Base-by-base conservation (phyloP, 2,329 filamentous ascomycete species). In the Fusarium caatingaense region DNA sequence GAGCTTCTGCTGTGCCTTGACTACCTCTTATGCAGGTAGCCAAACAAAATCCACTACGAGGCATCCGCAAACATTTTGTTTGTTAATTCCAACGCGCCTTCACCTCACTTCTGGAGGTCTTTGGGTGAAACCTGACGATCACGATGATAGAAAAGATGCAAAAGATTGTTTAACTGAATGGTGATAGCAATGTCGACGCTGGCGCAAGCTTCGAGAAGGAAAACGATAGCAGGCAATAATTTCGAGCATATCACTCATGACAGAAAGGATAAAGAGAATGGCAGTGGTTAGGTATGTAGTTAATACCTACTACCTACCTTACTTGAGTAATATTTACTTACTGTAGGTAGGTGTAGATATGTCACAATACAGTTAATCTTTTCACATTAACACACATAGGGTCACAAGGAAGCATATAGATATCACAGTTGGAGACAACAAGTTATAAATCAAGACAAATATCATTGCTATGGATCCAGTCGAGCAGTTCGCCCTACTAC, bases 391-490 rank as follows among this genome's bases (percentile, higher is more conserved):
- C 48, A 21, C 23, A 27, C 6, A 7, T 11, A 25, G 9, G 1
- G n/a, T 10, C 9, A 15, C 10, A 42, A 13, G 27, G 3, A 10
- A 34, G 11, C 18, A 21, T 13, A 5, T 9, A 16, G 4, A 54
- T 21, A n/a, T 53, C 46, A 50, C 40, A 46, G 4, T 13, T 12
- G 13, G 23, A 15, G 8, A 46, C 40, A 55, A 5, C 8, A 32
- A 11, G 1, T 50, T 32, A 45, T 55, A 65, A 59, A 64, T 55
- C 54, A 69, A 73, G 60, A 62, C 60, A 72, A 71, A 62, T 69
- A 64, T 55, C 66, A 64, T 75, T 54, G 64, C 65, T 75, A 63
- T 68, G 67, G 70, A 68, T 58, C 50, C 64, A 60, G 58, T 64
- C 65, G 48, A 71, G 64, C 60, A 74, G 60, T 51, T 69, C 66